A percentile compares a stretch with the other conserved stretches of the same genome.
Evolutionary conservation across 768 basidiomycete species (phyloP).

Genomic region (Russula sp.): DNA sequence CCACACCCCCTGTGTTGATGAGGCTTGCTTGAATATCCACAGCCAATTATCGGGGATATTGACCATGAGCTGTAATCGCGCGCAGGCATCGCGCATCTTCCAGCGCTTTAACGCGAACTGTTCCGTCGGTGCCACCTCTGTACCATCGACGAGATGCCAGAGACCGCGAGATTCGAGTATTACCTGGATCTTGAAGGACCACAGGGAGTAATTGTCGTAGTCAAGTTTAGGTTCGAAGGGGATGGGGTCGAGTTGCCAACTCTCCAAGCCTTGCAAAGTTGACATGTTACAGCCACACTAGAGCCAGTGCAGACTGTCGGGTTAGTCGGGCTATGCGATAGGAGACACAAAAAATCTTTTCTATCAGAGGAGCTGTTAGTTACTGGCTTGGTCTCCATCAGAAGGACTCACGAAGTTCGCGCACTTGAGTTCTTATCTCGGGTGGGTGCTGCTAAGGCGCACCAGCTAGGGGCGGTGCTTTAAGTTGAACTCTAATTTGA

Average conservation of each 20-base stretch:
- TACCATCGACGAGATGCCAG: slow-evolving; percentile 15
- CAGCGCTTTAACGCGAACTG: neutral
- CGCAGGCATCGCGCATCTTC: slow-evolving; percentile 15
- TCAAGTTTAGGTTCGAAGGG: slow-evolving; percentile 20
- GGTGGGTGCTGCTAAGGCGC: neutral
- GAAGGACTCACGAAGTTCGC: neutral
- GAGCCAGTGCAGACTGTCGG: neutral
- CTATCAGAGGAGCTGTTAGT: neutral
- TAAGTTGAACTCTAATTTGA: too few species aligned
- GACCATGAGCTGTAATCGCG: slow-evolving; percentile 15
- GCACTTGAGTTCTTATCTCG: neutral
- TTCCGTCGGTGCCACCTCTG: slow-evolving; percentile 1
- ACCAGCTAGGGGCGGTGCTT: too few species aligned
- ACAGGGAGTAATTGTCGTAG: slow-evolving; percentile 15
- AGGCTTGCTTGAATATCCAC: slow-evolving; percentile 4
- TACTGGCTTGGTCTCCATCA: too few species aligned
- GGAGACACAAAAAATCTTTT: neutral
- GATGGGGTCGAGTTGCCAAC: slow-evolving; percentile 20
- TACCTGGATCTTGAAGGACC: slow-evolving; percentile 7
- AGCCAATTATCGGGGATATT: slow-evolving; percentile 14
- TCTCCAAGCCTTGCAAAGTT: neutral
- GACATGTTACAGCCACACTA: neutral
- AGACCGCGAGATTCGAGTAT: slow-evolving; percentile 15
- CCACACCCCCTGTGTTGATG: slow-evolving; percentile 10
- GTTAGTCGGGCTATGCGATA: neutral